Evolutionary conservation across 306 rosid genomes (phyloP).

Genomic region (Sicyos baderoa): DNA sequence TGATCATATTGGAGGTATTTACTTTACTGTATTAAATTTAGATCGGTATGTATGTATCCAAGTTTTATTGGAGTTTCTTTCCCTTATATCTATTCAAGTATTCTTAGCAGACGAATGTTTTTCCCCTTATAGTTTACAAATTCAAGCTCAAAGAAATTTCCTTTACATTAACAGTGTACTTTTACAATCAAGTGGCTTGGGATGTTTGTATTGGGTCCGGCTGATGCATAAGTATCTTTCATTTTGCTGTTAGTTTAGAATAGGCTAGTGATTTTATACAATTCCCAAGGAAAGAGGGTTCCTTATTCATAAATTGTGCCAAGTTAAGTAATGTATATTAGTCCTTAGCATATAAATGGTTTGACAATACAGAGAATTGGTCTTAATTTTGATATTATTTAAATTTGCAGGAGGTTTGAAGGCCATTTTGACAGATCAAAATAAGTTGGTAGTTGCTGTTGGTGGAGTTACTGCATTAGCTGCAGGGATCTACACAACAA

Average conservation of each 20-base stretch:
- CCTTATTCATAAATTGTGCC: not conserved
- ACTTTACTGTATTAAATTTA: slow-evolving; percentile 14
- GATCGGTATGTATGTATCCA: not conserved
- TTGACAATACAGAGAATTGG: not conserved
- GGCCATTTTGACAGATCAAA: slow-evolving; percentile 95
- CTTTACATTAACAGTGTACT: not conserved
- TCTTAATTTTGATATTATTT: slow-evolving; percentile 14
- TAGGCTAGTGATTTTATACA: not conserved
- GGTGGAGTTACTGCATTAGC: slow-evolving; percentile 97
- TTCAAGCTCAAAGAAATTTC: too few relatives aligned
- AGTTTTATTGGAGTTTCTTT: not conserved
- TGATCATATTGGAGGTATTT: slow-evolving; percentile 95
- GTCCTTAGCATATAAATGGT: not conserved
- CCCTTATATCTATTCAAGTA: not conserved
- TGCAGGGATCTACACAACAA: slow-evolving; percentile 92
- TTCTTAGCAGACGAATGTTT: not conserved
- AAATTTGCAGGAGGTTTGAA: slow-evolving; percentile 74
- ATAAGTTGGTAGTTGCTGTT: slow-evolving; percentile 88
- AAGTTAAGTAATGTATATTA: not conserved
- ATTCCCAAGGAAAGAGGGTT: not conserved
- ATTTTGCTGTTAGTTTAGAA: not conserved
- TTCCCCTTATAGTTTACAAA: too few relatives aligned
- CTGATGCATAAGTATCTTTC: not conserved
- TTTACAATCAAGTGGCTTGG: not conserved
- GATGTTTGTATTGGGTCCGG: not conserved